phyloP scores from a whole-genome alignment of 2,329 filamentous ascomycete species.

The Aspergillus alliaceus region DNA sequence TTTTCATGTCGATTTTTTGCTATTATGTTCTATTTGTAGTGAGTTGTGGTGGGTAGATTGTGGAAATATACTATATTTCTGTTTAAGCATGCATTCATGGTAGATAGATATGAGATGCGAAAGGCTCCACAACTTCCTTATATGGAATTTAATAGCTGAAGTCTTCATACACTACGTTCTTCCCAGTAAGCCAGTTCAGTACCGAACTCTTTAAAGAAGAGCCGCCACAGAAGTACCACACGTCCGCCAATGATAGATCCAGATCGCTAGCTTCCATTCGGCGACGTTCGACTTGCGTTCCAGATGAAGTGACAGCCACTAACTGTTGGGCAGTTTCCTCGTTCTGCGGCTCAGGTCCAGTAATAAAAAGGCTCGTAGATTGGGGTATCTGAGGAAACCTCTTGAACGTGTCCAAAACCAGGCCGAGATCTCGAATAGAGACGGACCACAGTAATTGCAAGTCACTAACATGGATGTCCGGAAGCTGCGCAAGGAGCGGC shows the following conservation, averaged over 20 bases:
- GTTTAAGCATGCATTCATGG: no score
- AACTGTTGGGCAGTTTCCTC: slow-evolving; percentile 44
- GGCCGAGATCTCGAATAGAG: slow-evolving; percentile 58
- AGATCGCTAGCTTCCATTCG: slow-evolving; percentile 52
- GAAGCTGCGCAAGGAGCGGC: slow-evolving; percentile 71
- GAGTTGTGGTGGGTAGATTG: background rate
- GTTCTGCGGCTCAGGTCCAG: slow-evolving; percentile 41
- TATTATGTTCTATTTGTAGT: background rate
- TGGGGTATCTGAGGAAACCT: slow-evolving; percentile 52
- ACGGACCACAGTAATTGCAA: slow-evolving; percentile 70
- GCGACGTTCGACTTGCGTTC: slow-evolving; percentile 42
- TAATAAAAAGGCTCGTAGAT: slow-evolving; percentile 65
- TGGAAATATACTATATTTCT: no score
- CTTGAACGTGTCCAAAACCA: slow-evolving; percentile 62
- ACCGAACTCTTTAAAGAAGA: slow-evolving; percentile 51
- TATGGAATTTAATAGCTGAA: slow-evolving; percentile 60
- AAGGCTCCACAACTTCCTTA: background rate
- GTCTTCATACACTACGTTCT: slow-evolving; percentile 59
- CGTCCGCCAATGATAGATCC: slow-evolving; percentile 35
- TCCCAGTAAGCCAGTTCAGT: slow-evolving; percentile 55
- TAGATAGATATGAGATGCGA: background rate
- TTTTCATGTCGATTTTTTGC: no score
- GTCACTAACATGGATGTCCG: slow-evolving; percentile 46
- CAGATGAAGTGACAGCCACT: slow-evolving; percentile 33
- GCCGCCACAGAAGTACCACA: slow-evolving; percentile 63